A percentile compares a stretch with the other conserved stretches of the same genome.
Evolutionary conservation across 768 basidiomycete species (phyloP).

Genomic region (Dioszegia aurantiaca): DNA sequence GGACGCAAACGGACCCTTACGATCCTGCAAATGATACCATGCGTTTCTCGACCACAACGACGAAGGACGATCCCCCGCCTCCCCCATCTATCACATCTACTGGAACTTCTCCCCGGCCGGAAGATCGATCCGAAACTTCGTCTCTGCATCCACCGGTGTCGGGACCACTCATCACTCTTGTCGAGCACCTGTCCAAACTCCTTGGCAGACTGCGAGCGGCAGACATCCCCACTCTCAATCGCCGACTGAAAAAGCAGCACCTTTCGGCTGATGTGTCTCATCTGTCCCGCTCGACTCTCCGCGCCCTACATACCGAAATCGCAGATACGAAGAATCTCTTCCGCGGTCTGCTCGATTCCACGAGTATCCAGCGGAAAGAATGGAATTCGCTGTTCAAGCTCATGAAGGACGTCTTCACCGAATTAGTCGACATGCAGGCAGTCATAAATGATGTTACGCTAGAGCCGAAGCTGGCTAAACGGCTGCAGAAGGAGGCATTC

Average conservation of each 20-base stretch:
- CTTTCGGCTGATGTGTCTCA: conserved; percentile 76
- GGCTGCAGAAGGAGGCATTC: conserved; percentile 55
- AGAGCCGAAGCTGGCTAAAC: conserved; percentile 72
- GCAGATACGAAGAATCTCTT: conserved; percentile 69
- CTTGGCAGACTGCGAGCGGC: conserved; percentile 67
- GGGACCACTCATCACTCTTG: conserved; percentile 47
- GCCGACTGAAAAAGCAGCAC: conserved; percentile 85
- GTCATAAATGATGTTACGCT: conserved; percentile 85
- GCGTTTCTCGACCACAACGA: background rate
- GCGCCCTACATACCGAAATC: conserved; percentile 68
- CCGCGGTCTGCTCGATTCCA: conserved; percentile 70
- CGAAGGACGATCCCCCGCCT: background rate
- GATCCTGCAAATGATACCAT: conserved; percentile 54
- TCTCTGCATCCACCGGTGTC: conserved; percentile 59
- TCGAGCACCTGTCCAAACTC: conserved; percentile 61
- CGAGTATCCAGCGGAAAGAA: conserved; percentile 67
- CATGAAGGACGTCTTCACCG: conserved; percentile 76
- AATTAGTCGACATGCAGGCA: conserved; percentile 75
- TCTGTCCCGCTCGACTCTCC: conserved; percentile 76
- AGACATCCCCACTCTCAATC: conserved; percentile 81
- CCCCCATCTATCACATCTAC: conserved; percentile 17
- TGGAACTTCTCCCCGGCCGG: conserved; percentile 50
- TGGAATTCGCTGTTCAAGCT: conserved; percentile 76
- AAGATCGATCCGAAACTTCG: conserved; percentile 71
- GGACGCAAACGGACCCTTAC: conserved; percentile 70